phyloP scores from a whole-genome alignment of 176 grass and related monocot species.

The Phoenix dactylifera region DNA sequence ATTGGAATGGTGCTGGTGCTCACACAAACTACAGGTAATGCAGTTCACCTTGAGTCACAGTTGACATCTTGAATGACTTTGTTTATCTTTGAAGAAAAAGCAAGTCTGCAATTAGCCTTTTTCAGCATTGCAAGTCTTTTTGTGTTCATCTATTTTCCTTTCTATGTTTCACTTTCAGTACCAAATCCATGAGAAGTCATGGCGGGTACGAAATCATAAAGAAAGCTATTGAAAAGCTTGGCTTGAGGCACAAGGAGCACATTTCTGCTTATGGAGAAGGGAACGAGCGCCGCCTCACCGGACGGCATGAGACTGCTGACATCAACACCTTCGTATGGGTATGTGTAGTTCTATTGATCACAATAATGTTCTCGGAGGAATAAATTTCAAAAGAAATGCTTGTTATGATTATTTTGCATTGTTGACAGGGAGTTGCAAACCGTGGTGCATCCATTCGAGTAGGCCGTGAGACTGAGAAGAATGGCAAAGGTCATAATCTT shows the following conservation, averaged over 20 bases:
- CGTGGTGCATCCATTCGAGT: conserved; percentile 11
- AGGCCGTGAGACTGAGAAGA: conserved; percentile 11
- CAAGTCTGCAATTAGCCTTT: too few relatives aligned
- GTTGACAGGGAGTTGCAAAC: conserved; percentile 5
- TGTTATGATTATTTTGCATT: too few relatives aligned
- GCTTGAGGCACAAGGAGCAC: conserved; percentile 5
- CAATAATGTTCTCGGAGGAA: background rate
- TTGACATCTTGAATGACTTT: too few relatives aligned
- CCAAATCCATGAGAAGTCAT: conserved; percentile 8
- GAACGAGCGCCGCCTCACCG: conserved; percentile 2
- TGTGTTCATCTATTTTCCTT: background rate
- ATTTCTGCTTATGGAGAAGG: conserved; percentile 12
- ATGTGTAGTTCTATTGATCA: background rate
- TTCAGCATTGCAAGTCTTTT: too few relatives aligned
- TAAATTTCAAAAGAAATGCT: too few relatives aligned
- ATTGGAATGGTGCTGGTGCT: conserved; percentile 8
- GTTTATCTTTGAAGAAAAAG: too few relatives aligned
- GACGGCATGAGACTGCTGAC: conserved; percentile 8
- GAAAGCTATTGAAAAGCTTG: conserved; percentile 2
- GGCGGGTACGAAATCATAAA: conserved; percentile 7
- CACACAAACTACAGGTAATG: conserved; percentile 5
- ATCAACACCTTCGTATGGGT: conserved; percentile 7
- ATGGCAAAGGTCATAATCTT: conserved; percentile 7
- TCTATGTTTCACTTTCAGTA: background rate
- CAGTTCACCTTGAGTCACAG: too few relatives aligned